Evolutionary conservation across 2,329 filamentous ascomycete genomes (phyloP).

Genomic region (Bimuria novae-zelandiae): DNA sequence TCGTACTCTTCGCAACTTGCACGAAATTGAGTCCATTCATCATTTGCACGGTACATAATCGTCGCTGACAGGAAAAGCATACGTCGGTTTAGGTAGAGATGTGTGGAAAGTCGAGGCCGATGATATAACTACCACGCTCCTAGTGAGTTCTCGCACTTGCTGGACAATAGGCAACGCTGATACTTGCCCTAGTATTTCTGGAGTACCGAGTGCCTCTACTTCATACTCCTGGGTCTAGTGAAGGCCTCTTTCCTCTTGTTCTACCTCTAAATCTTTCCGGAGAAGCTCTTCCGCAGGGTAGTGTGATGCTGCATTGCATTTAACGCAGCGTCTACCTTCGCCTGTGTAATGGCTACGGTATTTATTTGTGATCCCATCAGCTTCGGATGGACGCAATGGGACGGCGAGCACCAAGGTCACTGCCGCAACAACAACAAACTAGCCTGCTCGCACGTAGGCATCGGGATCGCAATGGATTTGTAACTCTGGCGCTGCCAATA

Average conservation of each 20-base stretch:
- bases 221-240: conserved; percentile 26
- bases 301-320: conserved; percentile 21
- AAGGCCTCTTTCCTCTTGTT: conserved; percentile 34
- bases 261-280: conserved; percentile 34
- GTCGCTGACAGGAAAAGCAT: no score
- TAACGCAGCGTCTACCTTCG: conserved; percentile 23
- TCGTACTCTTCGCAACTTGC: conserved; percentile 10
- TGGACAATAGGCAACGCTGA: background rate
- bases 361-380: conserved; percentile 39
- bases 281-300: conserved; percentile 15
- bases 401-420: conserved; percentile 28
- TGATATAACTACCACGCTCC: conserved; percentile 14
- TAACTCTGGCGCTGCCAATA: conserved; percentile 37
- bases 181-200: conserved; percentile 25
- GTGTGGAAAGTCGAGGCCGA: conserved; percentile 14
- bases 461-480: conserved; percentile 36
- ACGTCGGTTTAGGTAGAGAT: conserved; percentile 13
- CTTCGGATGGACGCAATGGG: conserved; percentile 37
- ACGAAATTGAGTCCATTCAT: no score
- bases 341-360: conserved; percentile 19
- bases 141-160: conserved; percentile 1
- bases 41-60: no score
- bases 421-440: conserved; percentile 42
- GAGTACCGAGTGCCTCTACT: conserved; percentile 39
- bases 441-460: conserved; percentile 33